Percentiles rank a stretch among this genome's conserved stretches.
Evolutionary conservation across 2,329 filamentous ascomycete genomes (phyloP).

Genomic region (Ceratocystis ficicola): DNA sequence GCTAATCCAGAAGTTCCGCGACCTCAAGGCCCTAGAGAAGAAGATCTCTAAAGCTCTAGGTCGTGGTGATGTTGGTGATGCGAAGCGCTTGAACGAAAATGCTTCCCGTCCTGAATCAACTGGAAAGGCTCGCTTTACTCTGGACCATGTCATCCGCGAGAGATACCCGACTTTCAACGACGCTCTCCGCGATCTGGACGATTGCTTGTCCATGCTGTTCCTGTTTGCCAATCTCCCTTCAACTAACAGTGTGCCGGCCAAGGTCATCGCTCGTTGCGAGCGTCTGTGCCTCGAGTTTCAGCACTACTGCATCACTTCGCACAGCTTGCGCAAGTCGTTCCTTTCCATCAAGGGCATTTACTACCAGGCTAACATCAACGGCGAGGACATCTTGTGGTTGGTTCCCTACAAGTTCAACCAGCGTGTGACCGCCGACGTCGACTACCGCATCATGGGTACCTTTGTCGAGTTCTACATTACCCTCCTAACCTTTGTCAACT

Average conservation of each 20-base stretch:
- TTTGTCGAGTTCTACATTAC: conserved; percentile 99
- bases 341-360: conserved; percentile 98
- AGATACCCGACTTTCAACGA: conserved; percentile 96
- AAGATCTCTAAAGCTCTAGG: conserved; percentile 91
- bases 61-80: conserved; percentile 80
- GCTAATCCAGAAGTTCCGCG: conserved; percentile 83
- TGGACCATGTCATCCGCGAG: conserved; percentile 96
- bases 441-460: conserved; percentile 98
- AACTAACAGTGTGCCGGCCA: conserved; percentile 75
- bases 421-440: conserved; percentile 80
- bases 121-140: conserved; percentile 74
- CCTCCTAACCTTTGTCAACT: conserved; percentile 90
- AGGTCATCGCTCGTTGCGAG: conserved; percentile 93
- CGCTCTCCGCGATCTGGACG: conserved; percentile 85
- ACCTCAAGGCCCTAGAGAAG: conserved; percentile 93
- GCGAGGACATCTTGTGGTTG: conserved; percentile 92
- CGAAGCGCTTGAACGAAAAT: conserved; percentile 73
- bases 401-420: conserved; percentile 98
- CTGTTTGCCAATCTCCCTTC: conserved; percentile 94
- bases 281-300: conserved; percentile 89
- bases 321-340: conserved; percentile 90
- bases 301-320: conserved; percentile 88
- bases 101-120: conserved; percentile 82
- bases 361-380: conserved; percentile 94
- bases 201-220: conserved; percentile 93